Conservation (phyloP, 2,329 filamentous ascomycete species). For the Biscogniauxia marginata region DNA sequence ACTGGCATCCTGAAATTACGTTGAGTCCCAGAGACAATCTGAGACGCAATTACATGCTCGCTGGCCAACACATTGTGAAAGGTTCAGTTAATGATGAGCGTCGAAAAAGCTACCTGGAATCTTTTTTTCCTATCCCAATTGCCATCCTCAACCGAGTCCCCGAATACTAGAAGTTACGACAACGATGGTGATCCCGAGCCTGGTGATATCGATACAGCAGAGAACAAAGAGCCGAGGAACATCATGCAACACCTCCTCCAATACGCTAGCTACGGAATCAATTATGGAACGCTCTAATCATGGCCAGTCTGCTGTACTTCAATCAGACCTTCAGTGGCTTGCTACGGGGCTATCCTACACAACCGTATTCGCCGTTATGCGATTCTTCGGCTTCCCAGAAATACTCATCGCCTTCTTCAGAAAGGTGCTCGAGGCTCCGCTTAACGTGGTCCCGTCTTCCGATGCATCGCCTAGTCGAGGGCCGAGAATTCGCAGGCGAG, state of each 20-base stretch:
- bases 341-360: constrained; percentile 43
- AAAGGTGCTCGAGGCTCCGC: constrained; percentile 43
- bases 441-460: constrained; percentile 40
- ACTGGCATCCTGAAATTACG: constrained; percentile 3
- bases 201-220: constrained; percentile 17
- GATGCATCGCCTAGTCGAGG: constrained; percentile 27
- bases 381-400: constrained; percentile 43
- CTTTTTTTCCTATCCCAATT: constrained; percentile 37
- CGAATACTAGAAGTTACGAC: constrained; percentile 8
- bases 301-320: constrained; percentile 35
- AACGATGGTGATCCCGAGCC: constrained; percentile 26
- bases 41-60: constrained; percentile 25
- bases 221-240: constrained; percentile 25
- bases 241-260: constrained; percentile 40
- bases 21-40: not conserved
- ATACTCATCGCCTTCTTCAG: constrained; percentile 44
- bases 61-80: constrained; percentile 26
- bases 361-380: constrained; percentile 41
- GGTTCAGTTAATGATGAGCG: constrained; percentile 17
- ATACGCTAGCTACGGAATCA: constrained; percentile 38
- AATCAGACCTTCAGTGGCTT: constrained; percentile 44
- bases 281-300: constrained; percentile 30
- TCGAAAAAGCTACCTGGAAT: constrained; percentile 21
- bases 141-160: constrained; percentile 18
- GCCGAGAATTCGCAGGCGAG: constrained; percentile 40